Evolutionary conservation across 2,329 filamentous ascomycete species (phyloP).

Genomic region (Calycina herbarum): DNA sequence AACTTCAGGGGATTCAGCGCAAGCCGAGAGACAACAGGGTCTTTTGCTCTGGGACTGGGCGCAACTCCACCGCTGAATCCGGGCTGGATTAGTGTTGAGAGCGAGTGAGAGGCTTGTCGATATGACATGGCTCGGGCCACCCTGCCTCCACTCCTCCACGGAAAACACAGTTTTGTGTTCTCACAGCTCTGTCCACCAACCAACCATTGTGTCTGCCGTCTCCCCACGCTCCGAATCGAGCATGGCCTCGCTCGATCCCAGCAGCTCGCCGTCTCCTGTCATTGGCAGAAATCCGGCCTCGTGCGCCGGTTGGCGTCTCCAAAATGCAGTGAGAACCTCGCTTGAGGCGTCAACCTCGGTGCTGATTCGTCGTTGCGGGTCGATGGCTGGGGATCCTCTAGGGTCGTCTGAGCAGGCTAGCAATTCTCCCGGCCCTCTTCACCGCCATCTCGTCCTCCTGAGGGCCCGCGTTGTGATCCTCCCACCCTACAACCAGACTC

Average conservation of each 20-base stretch:
- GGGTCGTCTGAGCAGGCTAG: conserved; percentile 11
- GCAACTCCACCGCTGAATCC: not conserved
- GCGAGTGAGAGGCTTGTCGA: conserved; percentile 1
- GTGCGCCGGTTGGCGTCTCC: conserved; percentile 4
- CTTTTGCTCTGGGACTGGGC: not conserved
- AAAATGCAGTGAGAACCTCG: conserved; percentile 24
- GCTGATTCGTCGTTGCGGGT: conserved; percentile 25
- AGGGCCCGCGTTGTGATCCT: conserved; percentile 25
- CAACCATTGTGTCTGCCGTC: conserved; percentile 1
- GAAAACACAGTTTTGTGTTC: conserved; percentile 6
- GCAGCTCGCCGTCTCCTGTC: not conserved
- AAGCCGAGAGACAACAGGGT: conserved; percentile 1
- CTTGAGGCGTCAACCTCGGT: conserved; percentile 7
- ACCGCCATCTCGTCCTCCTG: conserved; percentile 29
- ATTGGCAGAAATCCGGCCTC: conserved; percentile 4
- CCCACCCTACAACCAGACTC: conserved; percentile 27
- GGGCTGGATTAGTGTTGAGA: not conserved
- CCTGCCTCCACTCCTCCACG: conserved; percentile 1
- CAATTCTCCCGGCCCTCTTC: conserved; percentile 27
- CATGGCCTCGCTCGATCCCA: conserved; percentile 1
- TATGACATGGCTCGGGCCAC: conserved; percentile 1
- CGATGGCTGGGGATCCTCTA: not conserved
- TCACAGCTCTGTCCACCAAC: conserved; percentile 4
- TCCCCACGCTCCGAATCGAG: conserved; percentile 3
- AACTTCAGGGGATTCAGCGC: conserved; percentile 2